Evolutionary conservation across 768 basidiomycete genomes (phyloP), one percentile per base, ranked within the genome.

Genomic region (Boletus speciosus): DNA sequence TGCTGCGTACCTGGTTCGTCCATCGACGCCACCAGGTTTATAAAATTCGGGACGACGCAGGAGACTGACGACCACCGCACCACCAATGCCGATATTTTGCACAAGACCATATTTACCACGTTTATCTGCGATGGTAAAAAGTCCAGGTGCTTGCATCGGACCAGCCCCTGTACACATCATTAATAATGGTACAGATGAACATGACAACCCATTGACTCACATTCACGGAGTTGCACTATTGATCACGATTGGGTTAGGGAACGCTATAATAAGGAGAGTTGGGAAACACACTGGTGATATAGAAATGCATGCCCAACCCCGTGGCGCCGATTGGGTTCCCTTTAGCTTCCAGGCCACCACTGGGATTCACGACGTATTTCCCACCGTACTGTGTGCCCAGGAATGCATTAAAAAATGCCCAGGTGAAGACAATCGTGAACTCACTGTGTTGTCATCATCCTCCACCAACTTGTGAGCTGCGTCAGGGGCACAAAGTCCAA

Each of bases 301-400:
- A 91, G 70, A 90, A 90, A 66, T 92, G 89, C 90, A 91, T 91
- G 27, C 86, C 89, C 14, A 92, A 72, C 2, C 90, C 90, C 16
- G 87, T 90, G 1, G 90, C 88, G 37, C 90, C 89, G 19, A 92
- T 78, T 3, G 91, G 90, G 64, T 93, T 89, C 3, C 91, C 91
- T 65, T 92, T 93, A n/a, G 89, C 88, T 65, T 93, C 88, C 15
- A 93, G 77, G 0, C 91, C 91, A 25, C 91, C 91, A 47, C 85
- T 88, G 0, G 91, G 88, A 60, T 93, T 93, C 35, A 93, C 73
- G 16, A 93, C 88, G 47, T 81, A 93, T 69, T 90, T 89, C 5
- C 92, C 90, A 19, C 88, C 90, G 54, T 90, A 90, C 86, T 89
- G 49, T 8, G 55, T 12, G 41, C 19, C 15, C 4, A 55, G 14